Conservation (phyloP, 306 rosid species). For the Bauhinia variegata region DNA sequence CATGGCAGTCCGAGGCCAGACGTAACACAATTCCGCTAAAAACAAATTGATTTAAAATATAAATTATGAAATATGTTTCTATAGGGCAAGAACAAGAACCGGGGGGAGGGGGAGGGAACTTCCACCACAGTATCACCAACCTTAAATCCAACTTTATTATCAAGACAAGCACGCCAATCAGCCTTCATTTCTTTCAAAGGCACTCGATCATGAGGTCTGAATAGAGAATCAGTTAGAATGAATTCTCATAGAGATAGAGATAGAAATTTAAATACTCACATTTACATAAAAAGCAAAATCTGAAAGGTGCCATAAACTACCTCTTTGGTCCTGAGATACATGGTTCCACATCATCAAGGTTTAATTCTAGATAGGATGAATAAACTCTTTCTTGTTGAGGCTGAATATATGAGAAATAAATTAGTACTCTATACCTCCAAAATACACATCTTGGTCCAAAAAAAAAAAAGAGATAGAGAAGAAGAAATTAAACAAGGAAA, state of each 20-base stretch:
- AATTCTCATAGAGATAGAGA: slow-evolving; percentile 9
- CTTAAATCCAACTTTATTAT: slow-evolving; percentile 94
- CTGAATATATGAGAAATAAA: slow-evolving; percentile 49
- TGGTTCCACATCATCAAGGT: slow-evolving; percentile 80
- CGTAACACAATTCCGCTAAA: not conserved
- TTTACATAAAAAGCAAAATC: slow-evolving; percentile 4
- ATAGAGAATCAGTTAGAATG: slow-evolving; percentile 15
- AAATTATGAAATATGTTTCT: slow-evolving; percentile 4
- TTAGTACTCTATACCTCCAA: slow-evolving; percentile 37
- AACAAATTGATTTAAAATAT: slow-evolving; percentile 19
- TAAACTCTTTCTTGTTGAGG: slow-evolving; percentile 87
- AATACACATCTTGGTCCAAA: not conserved
- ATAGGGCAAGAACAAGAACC: slow-evolving; percentile 24
- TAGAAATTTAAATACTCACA: slow-evolving; percentile 26
- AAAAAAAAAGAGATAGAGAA: not conserved
- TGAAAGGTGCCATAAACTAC: slow-evolving; percentile 40
- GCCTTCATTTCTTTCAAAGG: slow-evolving; percentile 84
- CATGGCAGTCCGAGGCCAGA: too few relatives aligned
- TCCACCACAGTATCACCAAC: slow-evolving; percentile 45
- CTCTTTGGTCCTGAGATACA: slow-evolving; percentile 97
- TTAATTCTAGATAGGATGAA: slow-evolving; percentile 87
- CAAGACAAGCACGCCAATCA: slow-evolving; percentile 94
- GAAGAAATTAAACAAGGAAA: not conserved
- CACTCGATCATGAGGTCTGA: slow-evolving; percentile 93
- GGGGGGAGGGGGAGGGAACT: too few relatives aligned